Base-by-base conservation (phyloP, 2,329 filamentous ascomycete genomes). In the Colletotrichum musae region DNA sequence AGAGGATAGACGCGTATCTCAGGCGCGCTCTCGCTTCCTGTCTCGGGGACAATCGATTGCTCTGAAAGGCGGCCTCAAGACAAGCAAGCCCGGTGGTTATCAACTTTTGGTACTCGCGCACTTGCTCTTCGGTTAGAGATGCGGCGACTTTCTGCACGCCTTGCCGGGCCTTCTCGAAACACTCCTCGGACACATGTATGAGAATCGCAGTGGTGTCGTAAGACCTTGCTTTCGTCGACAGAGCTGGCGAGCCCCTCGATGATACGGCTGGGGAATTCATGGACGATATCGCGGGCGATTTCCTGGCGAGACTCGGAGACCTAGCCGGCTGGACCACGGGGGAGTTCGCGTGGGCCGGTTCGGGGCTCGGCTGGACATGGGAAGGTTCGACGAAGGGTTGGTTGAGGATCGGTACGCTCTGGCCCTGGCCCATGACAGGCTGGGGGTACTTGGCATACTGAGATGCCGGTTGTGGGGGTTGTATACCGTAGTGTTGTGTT, bases 131-230 rank as follows among this genome's bases (percentile, higher is more conserved):
- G 62, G 87, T 83, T 60, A 87, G 83, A 2, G 85, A 82, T 18
- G 81, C 80, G 18, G 87, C 85, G 2, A 89, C 79, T 1, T 80
- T 74, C 3, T 85, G 80, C 1, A 85, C 85, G 67, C 89, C 84
- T 2, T 80, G 79, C 69, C 91, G 88, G 16, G 93, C 93, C 61
- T 89, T 90, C 28, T 83, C 82, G 60, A 95, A 89, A 74, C 93
- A 94, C 72, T 95, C 92, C 74, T 95, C 92, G 2, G 92, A 92
- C 15, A 94, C 84, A n/a, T 87, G 88, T 7, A 94, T 83, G 66
- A 95, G 83, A 9, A 94, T 81, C 2, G 90, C 83, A 3, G 88
- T 82, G 0, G 85, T 86, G 64, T 89, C 87, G 9, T 84, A 77
- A 9, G 84, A 82, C 4, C 80, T 77, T 7, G 80, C 76, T 71